Base-by-base conservation (phyloP, 2,329 filamentous ascomycete species). In the Cryphonectria nitschkei region DNA sequence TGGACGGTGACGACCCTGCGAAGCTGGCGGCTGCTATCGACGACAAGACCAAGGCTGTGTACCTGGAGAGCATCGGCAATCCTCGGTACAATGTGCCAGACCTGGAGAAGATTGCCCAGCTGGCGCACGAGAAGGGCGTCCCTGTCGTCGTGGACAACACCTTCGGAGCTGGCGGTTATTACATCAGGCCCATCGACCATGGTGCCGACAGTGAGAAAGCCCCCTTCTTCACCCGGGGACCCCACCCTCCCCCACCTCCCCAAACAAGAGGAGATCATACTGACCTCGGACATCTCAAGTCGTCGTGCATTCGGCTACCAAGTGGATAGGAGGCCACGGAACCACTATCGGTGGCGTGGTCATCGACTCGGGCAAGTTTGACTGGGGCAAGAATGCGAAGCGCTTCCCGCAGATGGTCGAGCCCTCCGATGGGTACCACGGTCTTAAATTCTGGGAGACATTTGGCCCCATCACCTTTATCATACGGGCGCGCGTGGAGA, bases 311-410 rank as follows among this genome's bases (percentile, higher is more conserved):
- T 96, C 93, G 54, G 94, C 94, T 14, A 97, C 95, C 71, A 98
- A 98, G 82, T 98, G 95, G 95, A 98, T 98, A 74, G 95, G 95
- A 70, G 95, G 95, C 58, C 95, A 98, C 81, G 95, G 95, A 73
- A 97, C 95, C 56, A 97, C 95, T 37, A 93, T 98, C 75, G 95
- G 88, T 70, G 95, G 95, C 73, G 88, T 97, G 60, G 88, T 98
- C 46, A 85, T 98, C 74, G 95, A 98, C 83, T 89, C 91, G 75
- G 95, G 95, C 77, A 96, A 94, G 80, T 98, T 98, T 79, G 92
- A 97, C 85, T 98, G 95, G 95, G 93, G 92, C 76, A 92, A 92
- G 82, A 83, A 97, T 80, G 92, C 85, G 63, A 88, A 88, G 76
- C 91, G 95, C 29, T 98, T 98, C 86, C 95, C 95, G 1, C 93